Evolutionary conservation across 164 flowering plant species (phyloP).

Genomic region (Liriodendron chinense): DNA sequence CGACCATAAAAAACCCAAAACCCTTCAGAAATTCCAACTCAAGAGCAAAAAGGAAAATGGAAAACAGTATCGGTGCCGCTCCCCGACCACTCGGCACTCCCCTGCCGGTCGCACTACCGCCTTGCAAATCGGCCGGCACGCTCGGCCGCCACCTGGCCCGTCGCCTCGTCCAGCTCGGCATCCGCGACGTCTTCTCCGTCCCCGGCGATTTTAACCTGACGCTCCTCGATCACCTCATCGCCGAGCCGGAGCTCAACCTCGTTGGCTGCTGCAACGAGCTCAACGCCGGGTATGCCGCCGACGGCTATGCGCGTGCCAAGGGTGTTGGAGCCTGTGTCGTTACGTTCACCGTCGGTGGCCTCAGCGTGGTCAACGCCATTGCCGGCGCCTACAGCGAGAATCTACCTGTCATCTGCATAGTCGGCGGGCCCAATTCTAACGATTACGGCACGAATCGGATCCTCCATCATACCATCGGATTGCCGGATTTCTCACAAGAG

Average conservation of each 20-base stretch:
- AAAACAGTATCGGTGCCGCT: conserved; percentile 1
- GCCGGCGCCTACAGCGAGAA: conserved; percentile 96
- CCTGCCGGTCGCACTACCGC: neutral
- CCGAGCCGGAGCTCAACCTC: conserved; percentile 71
- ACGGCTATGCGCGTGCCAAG: conserved; percentile 75
- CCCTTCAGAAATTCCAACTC: neutral
- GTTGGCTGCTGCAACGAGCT: conserved; percentile 98
- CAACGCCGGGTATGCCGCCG: conserved; percentile 96
- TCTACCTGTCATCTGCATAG: conserved; percentile 75
- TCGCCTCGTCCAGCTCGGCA: conserved; percentile 76
- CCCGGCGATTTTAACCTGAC: conserved; percentile 95
- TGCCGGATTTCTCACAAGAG: conserved; percentile 83
- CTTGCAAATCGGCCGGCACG: conserved; percentile 36
- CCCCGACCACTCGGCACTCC: neutral
- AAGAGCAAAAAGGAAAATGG: neutral
- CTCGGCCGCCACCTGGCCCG: conserved; percentile 91
- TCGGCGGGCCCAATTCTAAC: conserved; percentile 88
- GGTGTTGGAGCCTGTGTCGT: conserved; percentile 97
- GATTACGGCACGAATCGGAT: conserved; percentile 82
- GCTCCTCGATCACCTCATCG: conserved; percentile 73
- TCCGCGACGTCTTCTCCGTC: conserved; percentile 78
- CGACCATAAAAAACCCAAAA: neutral
- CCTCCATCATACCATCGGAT: conserved; percentile 86
- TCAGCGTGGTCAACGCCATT: conserved; percentile 81
- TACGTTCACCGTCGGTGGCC: conserved; percentile 94